phyloP scores from a whole-genome alignment of 1,284 basidiomycete species.

The Cutaneotrichosporon mucoides region DNA sequence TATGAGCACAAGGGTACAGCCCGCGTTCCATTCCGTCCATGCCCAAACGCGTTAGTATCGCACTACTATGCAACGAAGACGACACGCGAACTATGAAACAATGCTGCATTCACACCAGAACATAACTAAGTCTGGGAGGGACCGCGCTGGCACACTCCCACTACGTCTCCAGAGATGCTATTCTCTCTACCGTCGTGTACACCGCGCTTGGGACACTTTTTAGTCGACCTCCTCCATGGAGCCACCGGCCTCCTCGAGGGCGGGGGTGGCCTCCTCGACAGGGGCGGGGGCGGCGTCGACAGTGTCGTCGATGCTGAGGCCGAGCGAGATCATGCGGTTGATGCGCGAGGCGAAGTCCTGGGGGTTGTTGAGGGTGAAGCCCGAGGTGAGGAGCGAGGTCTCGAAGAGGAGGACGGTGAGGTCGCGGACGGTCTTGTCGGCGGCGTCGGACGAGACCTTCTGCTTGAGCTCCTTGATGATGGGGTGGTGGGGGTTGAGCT shows the following conservation, averaged over 20 bases:
- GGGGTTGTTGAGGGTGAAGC: conserved; percentile 93
- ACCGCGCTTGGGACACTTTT: neutral
- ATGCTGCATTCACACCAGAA: conserved; percentile 14
- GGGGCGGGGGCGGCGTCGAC: conserved; percentile 30
- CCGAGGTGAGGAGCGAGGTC: conserved; percentile 87
- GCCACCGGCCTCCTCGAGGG: conserved; percentile 46
- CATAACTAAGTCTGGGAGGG: conserved; percentile 3
- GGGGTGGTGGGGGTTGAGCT: conserved; percentile 90
- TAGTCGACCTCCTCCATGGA: conserved; percentile 55
- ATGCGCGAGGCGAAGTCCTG: conserved; percentile 93
- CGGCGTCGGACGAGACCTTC: conserved; percentile 94
- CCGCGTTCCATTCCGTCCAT: neutral
- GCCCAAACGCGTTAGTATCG: neutral
- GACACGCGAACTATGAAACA: conserved; percentile 10
- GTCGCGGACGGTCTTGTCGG: conserved; percentile 97
- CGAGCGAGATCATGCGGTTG: conserved; percentile 88
- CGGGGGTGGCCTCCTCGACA: conserved; percentile 38
- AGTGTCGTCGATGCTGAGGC: conserved; percentile 54
- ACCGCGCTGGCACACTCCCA: conserved; percentile 19
- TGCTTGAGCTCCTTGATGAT: conserved; percentile 92
- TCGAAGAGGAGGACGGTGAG: conserved; percentile 94
- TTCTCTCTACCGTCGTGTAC: neutral
- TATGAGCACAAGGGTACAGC: no score
- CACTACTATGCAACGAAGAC: no score
- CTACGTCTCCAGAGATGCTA: neutral